phyloP scores from a whole-genome alignment of 179 eudicot species.

The Spergularia azorica region DNA sequence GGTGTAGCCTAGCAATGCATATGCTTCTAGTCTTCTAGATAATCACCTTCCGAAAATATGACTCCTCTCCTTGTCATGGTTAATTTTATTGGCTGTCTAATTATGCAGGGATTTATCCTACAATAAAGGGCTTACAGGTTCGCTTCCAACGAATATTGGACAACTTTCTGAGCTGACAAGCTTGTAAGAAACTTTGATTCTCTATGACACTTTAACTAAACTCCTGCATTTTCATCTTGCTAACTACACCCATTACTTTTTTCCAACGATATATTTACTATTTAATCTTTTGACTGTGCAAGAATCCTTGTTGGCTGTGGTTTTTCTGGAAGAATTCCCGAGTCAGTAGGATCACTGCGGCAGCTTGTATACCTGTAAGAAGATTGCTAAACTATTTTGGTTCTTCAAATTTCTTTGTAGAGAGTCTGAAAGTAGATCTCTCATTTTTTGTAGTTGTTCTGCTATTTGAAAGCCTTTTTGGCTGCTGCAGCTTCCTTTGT shows the following conservation, averaged over 20 bases:
- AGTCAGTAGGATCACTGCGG: slow-evolving; percentile 53
- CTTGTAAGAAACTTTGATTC: slow-evolving; percentile 49
- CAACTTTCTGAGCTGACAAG: slow-evolving; percentile 50
- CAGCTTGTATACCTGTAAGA: slow-evolving; percentile 58
- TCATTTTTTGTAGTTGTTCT: neutral
- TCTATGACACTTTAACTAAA: slow-evolving; percentile 6
- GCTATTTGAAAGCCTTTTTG: neutral
- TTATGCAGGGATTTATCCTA: slow-evolving; percentile 70
- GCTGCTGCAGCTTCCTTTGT: neutral
- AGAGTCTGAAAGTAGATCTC: neutral
- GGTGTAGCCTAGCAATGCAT: neutral
- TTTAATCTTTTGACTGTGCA: slow-evolving; percentile 12
- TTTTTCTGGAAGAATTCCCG: slow-evolving; percentile 63
- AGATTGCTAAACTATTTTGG: neutral
- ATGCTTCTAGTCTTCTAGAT: neutral
- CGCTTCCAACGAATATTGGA: slow-evolving; percentile 68
- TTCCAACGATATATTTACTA: neutral
- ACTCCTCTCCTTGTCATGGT: neutral
- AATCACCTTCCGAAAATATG: neutral
- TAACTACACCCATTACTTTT: neutral
- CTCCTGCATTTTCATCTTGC: neutral
- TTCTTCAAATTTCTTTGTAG: neutral
- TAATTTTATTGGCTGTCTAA: neutral
- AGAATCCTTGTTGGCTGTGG: slow-evolving; percentile 65
- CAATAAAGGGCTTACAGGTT: slow-evolving; percentile 64